Conservation (phyloP, 768 basidiomycete genomes). For the Boletus coccyginus region DNA sequence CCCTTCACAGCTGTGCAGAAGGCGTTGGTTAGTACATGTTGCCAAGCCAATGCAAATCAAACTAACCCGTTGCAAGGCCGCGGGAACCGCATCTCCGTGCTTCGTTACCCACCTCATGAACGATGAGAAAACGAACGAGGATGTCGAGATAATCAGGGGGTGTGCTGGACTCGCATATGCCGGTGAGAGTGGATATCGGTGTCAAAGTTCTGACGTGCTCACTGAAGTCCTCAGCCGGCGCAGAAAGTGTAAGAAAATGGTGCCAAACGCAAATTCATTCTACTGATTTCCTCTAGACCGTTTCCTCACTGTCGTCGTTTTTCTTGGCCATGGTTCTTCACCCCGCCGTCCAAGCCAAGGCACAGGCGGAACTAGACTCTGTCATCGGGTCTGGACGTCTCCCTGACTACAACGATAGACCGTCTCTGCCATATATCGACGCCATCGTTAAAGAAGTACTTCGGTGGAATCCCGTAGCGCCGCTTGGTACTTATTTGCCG, state of each 20-base stretch:
- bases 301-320: slow-evolving; percentile 30
- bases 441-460: slow-evolving; percentile 32
- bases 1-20: slow-evolving; percentile 40
- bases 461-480: slow-evolving; percentile 34
- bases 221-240: slow-evolving; percentile 32
- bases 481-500: slow-evolving; percentile 28
- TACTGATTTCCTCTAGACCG: slow-evolving; percentile 20
- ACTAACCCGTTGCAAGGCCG: slow-evolving; percentile 12
- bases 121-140: slow-evolving; percentile 16
- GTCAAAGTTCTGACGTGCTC: slow-evolving; percentile 1
- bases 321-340: slow-evolving; percentile 31
- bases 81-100: slow-evolving; percentile 30
- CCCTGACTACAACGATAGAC: slow-evolving; percentile 31
- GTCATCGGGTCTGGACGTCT: slow-evolving; percentile 28
- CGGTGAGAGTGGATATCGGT: slow-evolving; percentile 26
- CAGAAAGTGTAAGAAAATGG: slow-evolving; percentile 32
- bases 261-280: neutral
- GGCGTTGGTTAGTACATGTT: slow-evolving; percentile 34
- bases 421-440: slow-evolving; percentile 24
- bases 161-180: slow-evolving; percentile 49
- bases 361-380: slow-evolving; percentile 28
- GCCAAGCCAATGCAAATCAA: neutral
- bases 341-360: slow-evolving; percentile 29
- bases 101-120: slow-evolving; percentile 29
- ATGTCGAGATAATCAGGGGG: slow-evolving; percentile 37